Evolutionary conservation across 257 asterid genomes (phyloP), one percentile per base, ranked within the genome.

Genomic region (Gentiana dahurica): DNA sequence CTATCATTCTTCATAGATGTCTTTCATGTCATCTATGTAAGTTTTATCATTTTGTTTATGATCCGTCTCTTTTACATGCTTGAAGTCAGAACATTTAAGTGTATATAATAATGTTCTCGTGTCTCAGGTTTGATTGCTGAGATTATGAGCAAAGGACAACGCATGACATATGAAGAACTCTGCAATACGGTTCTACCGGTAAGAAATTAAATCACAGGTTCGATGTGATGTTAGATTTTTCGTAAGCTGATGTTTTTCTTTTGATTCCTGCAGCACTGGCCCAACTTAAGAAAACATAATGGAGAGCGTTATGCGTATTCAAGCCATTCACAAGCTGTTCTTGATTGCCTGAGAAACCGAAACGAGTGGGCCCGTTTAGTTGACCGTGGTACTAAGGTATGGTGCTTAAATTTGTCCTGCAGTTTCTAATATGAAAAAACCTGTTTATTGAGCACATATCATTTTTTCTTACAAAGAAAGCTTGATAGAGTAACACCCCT

Each of bases 351-450:
- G 63, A 82, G 97, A 78, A 89, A 89, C 67, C 86, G 95, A 73
- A 86, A 82, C 68, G 97, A 86, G 81, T 89, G 97, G 97, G 83
- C 95, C 46, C 89, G 90, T 64, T 75, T 89, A 68, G 93, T 89
- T 65, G 97, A 89, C 73, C 97, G 97, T 60, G 97, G 97, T 68
- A 90, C 97, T 60, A 89, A 86, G 90, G 95, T 89, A 78, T 54
- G 59, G 68, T 34, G 61, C 43, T 55, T 45, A 37, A 13, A 11
- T 24, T 24, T 53, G 35, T 9, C n/a, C 50, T n/a, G 10, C 52
- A 66, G 13, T 45, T 53, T 15, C 47, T 8, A 24, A 5, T 38
- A 43, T 41, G 9, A 41, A 41, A 41, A 3, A 4, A 41, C 9
- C 5, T 41, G 9, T 7, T 41, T 41, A 3, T 5, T 41, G 46